Evolutionary conservation across 371 early-diverging fungal species (phyloP), one percentile per base, ranked within the genome.

Genomic region (Rhizopus microsporus): DNA sequence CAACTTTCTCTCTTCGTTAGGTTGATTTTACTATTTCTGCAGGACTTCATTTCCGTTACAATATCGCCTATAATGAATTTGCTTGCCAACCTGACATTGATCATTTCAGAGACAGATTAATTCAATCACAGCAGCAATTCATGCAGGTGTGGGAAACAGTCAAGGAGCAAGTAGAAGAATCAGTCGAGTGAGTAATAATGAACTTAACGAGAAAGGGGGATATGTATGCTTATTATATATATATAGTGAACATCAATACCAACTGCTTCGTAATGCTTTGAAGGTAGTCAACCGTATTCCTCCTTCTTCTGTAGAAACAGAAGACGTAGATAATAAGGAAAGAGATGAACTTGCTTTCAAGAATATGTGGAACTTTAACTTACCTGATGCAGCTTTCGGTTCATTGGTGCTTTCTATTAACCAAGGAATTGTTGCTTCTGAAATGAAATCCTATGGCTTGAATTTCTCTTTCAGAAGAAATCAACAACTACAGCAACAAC

Each of bases 1-100:
- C 15, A 31, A 7, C 55, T 29, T 31, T 10, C 57, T 34, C 23
- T 43, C 39, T 56, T 8, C 44, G 37, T 32, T 63, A 85, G 82
- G 87, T 80, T 44, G 87, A 87, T 59, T 85, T 85, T 56, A 85
- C 87, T 10, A 77, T 87, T 12, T 87, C 87, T 23, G 85, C 83
- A 16, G 85, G 87, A 40, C 65, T 87, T 54, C 87, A 87, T 62
- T 85, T 85, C 71, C 83, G 87, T 33, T 87, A 87, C 47, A 82
- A 81, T n/a, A 83, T 85, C 62, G 81, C 83, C 16, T 87, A 85
- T 60, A 87, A 85, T 44, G 87, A 85, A 53, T 85, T 83, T 72
- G 72, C 85, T 16, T 83, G 84, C 44, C 85, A 84, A 48, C 75
- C 75, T 15, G 83, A 84, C 32, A 82, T 82, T 57, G 85, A 84